A percentile compares a stretch with the other conserved stretches of the same genome.
Evolutionary conservation across 2,329 filamentous ascomycete genomes (phyloP).

Genomic region (Colletotrichum euphorbiae): DNA sequence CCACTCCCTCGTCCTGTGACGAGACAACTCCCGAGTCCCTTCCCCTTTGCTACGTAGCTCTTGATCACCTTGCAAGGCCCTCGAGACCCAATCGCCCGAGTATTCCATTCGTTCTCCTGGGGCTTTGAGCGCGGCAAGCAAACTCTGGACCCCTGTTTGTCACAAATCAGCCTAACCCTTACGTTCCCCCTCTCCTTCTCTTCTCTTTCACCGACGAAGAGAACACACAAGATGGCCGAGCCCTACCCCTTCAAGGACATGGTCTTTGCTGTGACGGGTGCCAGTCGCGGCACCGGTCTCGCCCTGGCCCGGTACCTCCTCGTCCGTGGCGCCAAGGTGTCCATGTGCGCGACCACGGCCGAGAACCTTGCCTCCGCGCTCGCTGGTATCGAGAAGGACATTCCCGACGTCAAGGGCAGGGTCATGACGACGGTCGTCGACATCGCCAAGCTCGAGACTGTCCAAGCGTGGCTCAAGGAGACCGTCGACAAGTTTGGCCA

Average conservation of each 20-base stretch:
- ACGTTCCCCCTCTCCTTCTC: not conserved
- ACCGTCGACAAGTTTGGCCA: conserved; percentile 49
- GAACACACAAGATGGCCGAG: conserved; percentile 39
- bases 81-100: not conserved
- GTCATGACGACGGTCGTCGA: conserved; percentile 46
- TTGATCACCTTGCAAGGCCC: conserved; percentile 6
- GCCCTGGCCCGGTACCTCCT: conserved; percentile 41
- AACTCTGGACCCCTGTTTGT: not conserved
- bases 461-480: conserved; percentile 49
- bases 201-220: conserved; percentile 2
- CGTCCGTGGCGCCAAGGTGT: conserved; percentile 48
- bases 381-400: conserved; percentile 42
- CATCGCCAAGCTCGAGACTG: conserved; percentile 47
- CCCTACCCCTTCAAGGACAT: conserved; percentile 41
- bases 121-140: not conserved
- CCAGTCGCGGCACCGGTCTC: conserved; percentile 38
- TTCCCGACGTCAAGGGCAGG: conserved; percentile 42
- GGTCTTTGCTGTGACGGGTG: conserved; percentile 41
- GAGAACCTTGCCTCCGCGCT: conserved; percentile 45
- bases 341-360: conserved; percentile 46
- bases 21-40: not conserved
- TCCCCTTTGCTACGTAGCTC: not conserved
- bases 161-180: not conserved
- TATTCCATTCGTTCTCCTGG: not conserved
- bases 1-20: not conserved